Conservation (phyloP, 257 asterid species). For the Rehmannia glutinosa region DNA sequence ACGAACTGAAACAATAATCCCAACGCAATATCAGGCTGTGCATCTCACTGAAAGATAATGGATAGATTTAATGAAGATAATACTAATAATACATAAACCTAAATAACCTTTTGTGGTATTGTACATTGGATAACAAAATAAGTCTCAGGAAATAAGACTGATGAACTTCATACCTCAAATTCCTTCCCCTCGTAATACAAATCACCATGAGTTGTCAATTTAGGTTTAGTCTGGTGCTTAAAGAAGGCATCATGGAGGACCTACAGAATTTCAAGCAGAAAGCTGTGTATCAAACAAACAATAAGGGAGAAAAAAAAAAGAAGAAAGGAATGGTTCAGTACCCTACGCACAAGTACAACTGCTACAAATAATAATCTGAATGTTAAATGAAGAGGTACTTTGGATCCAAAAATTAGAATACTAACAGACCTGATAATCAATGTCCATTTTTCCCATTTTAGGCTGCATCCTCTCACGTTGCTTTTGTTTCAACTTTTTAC, state of each 20-base stretch:
- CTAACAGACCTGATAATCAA: slow-evolving; percentile 80
- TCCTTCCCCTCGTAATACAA: slow-evolving; percentile 92
- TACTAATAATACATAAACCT: background rate
- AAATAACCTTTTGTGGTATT: background rate
- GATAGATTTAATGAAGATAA: background rate
- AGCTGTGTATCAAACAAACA: background rate
- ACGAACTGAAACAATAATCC: background rate
- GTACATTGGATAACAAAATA: background rate
- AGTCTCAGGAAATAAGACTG: background rate
- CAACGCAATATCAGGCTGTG: background rate
- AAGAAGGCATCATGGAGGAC: slow-evolving; percentile 97
- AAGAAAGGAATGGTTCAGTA: background rate
- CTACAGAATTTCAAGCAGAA: slow-evolving; percentile 34
- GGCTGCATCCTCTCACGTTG: slow-evolving; percentile 99
- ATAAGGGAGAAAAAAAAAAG: background rate
- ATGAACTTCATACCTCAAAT: slow-evolving; percentile 68
- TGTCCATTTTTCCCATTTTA: slow-evolving; percentile 99
- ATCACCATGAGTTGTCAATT: slow-evolving; percentile 87
- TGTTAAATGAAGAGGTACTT: background rate
- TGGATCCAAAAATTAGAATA: too few relatives aligned
- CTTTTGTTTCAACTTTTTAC: slow-evolving; percentile 92
- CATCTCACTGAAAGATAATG: background rate
- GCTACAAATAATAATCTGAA: background rate
- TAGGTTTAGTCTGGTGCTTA: slow-evolving; percentile 95
- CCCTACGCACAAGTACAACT: background rate